Base-by-base conservation (phyloP, 257 asterid genomes). In the Nicotiana noctiflora region DNA sequence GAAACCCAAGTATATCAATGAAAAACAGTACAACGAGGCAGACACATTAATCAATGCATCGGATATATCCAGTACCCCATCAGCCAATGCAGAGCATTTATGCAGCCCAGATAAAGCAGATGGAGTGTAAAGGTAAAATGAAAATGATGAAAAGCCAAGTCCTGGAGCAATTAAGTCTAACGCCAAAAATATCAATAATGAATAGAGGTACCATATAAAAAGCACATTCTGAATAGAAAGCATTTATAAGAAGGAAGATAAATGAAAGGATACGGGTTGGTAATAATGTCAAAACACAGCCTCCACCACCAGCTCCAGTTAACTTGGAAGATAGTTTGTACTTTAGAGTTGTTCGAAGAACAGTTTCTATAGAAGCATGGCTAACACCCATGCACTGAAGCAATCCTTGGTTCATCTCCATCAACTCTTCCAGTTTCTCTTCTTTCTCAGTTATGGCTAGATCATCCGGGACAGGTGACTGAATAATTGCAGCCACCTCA, bases 241-340 rank as follows among this genome's bases (percentile, higher is more conserved):
- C 14, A n/a, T 77, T 80, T 44, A 76, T 74, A 29, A 67, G 11
- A 14, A 81, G 80, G 31, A 59, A 65, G 67, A 85, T 52, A 46
- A 75, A 5, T 53, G 14, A 76, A 88, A 75, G 98, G 98, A 94
- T 94, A 94, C 98, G 52, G n/a, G 91, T 87, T 31, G 98, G 99
- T 44, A 95, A 87, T 7, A 95, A 90, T 7, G 99, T 95, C 89
- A 95, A 83, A 85, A 93, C 97, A 64, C 99, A 95, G 85, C 99
- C 99, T 63, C 99, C 99, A 75, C 99, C 99, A 75, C 99, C 99
- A 81, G 99, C 99, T 86, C 99, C 99, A 2, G 98, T 93, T 77
- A 95, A 88, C 87, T 95, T 95, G 70, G 99, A 89, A 17, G 95
- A 79, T 25, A 93, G 87, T 88, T 93, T 95, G 89, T 89, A 93